phyloP scores from a whole-genome alignment of 345 rosid genomes.

The Kandelia obovata region DNA sequence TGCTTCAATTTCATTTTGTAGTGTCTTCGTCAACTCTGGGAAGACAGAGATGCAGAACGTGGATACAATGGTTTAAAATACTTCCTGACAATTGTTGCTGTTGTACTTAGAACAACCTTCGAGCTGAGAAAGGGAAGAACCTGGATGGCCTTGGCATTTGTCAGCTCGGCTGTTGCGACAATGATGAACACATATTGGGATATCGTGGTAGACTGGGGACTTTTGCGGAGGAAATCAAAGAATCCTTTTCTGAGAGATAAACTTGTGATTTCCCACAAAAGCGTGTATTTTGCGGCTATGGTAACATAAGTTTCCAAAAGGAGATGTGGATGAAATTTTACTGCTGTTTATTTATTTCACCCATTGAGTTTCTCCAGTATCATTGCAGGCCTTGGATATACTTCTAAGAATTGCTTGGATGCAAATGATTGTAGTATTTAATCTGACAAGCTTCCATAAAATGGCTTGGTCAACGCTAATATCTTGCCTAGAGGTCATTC shows the following conservation, averaged over 20 bases:
- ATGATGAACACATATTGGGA: slow-evolving; percentile 62
- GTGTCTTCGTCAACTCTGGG: slow-evolving; percentile 61
- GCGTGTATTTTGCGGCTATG: slow-evolving; percentile 65
- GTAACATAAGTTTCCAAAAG: slow-evolving; percentile 30
- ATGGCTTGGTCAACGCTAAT: slow-evolving; percentile 39
- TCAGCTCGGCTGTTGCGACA: slow-evolving; percentile 54
- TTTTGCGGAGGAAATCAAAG: slow-evolving; percentile 54
- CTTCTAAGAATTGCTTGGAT: slow-evolving; percentile 61
- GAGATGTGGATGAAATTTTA: background rate
- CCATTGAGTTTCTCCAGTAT: slow-evolving; percentile 3
- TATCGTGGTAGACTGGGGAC: slow-evolving; percentile 72
- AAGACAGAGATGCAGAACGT: slow-evolving; percentile 50
- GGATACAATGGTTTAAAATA: slow-evolving; percentile 63
- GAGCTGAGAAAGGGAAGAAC: slow-evolving; percentile 50
- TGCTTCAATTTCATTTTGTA: slow-evolving; percentile 9
- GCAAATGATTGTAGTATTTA: slow-evolving; percentile 60
- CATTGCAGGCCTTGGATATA: slow-evolving; percentile 45
- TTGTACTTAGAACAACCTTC: slow-evolving; percentile 49
- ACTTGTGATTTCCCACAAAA: slow-evolving; percentile 54
- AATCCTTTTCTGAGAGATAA: slow-evolving; percentile 60
- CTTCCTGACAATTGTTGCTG: slow-evolving; percentile 59
- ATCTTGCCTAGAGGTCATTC: slow-evolving; percentile 60
- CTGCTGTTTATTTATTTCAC: background rate
- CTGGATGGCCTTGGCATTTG: slow-evolving; percentile 60
- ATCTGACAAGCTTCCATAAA: slow-evolving; percentile 38